A percentile compares a stretch with the other conserved stretches of the same genome.
Conservation (phyloP, 2,329 filamentous ascomycete species). For the Claviceps sp. region DNA sequence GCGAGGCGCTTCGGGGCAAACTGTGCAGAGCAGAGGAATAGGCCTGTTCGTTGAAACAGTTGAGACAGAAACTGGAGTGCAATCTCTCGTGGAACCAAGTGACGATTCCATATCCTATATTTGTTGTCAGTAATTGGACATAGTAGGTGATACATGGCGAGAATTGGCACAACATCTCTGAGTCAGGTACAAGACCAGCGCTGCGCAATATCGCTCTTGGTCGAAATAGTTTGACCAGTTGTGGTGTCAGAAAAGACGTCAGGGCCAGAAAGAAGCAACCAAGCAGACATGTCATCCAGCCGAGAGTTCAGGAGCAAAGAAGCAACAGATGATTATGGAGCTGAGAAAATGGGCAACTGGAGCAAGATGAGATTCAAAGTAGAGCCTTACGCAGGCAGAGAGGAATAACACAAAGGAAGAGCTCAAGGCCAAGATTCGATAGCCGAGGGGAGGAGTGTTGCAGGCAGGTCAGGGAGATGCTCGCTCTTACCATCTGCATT, state of each 20-base stretch:
- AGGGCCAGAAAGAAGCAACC: constrained; percentile 17
- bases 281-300: constrained; percentile 5
- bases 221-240: background rate
- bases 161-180: constrained; percentile 4
- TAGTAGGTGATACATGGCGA: constrained; percentile 7
- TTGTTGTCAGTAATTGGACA: constrained; percentile 5
- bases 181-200: constrained; percentile 1
- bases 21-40: constrained; percentile 65
- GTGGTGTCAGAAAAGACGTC: background rate
- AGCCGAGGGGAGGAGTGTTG: constrained; percentile 1
- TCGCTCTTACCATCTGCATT: constrained; percentile 5
- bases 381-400: constrained; percentile 2
- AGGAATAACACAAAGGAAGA: constrained; percentile 3
- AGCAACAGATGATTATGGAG: constrained; percentile 10
- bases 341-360: constrained; percentile 14
- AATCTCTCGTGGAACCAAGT: constrained; percentile 10
- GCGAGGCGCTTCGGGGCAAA: constrained; percentile 65
- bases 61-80: constrained; percentile 10
- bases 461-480: constrained; percentile 3
- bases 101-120: constrained; percentile 26
- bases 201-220: background rate
- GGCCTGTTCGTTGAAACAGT: constrained; percentile 14
- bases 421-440: background rate
- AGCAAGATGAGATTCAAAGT: constrained; percentile 7
- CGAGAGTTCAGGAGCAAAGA: constrained; percentile 11